A percentile compares a stretch with the other conserved stretches of the same genome.
phyloP scores from a whole-genome alignment of 177 flowering plant species.

The Telopea speciosissima region DNA sequence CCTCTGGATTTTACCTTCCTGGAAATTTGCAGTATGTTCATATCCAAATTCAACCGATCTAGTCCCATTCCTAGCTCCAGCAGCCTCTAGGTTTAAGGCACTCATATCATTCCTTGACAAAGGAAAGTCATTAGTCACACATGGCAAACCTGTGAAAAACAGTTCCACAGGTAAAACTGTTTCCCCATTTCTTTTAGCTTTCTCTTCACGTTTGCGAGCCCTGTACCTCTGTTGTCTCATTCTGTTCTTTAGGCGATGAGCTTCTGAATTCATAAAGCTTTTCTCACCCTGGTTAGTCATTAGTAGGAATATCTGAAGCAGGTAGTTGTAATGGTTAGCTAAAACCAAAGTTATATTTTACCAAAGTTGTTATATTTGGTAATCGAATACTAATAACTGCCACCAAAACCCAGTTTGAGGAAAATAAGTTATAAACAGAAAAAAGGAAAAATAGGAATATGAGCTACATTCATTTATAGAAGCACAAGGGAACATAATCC shows the following conservation, averaged over 20 bases:
- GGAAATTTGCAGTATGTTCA: not conserved
- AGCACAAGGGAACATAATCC: not conserved
- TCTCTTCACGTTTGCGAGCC: conserved; percentile 26
- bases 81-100: not conserved
- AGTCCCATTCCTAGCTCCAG: not conserved
- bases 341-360: not conserved
- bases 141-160: conserved; percentile 2
- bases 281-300: conserved; percentile 10
- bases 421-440: not conserved
- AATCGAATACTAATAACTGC: not conserved
- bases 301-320: not conserved
- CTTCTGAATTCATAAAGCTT: conserved; percentile 18
- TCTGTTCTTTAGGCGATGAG: conserved; percentile 23
- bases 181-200: conserved; percentile 8
- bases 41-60: not conserved
- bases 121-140: conserved; percentile 1
- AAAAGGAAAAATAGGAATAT: not conserved
- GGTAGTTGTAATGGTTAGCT: not conserved
- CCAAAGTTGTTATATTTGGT: no score
- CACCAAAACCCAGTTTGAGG: not conserved
- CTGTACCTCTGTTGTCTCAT: conserved; percentile 26
- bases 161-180: conserved; percentile 7
- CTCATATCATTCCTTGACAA: not conserved
- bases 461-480: not conserved
- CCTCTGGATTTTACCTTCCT: conserved; percentile 11